Base-by-base conservation (phyloP, 2,329 filamentous ascomycete species). In the Sporothrix variecibatus region DNA sequence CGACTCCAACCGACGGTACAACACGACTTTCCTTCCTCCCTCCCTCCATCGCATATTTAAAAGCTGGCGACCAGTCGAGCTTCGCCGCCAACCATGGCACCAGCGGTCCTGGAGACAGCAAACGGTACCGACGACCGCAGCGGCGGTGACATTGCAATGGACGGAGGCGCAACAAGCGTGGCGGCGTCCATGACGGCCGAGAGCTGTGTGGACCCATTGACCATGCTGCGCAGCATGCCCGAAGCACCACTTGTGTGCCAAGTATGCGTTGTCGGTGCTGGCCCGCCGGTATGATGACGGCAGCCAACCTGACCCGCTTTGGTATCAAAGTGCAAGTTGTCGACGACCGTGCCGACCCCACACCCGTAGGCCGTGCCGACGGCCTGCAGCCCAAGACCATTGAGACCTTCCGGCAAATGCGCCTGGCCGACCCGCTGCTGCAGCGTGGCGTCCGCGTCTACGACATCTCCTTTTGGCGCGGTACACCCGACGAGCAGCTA, bases 381-480 rank as follows among this genome's bases (percentile, higher is more conserved):
- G 92, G 92, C 56, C 84, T 94, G 71, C 92, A 94, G 79, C 92
- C 92, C 62, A 94, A 94, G 82, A 92, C 91, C 0, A 93, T 94
- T 78, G 92, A 94, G 83, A 94, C 92, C 0, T 88, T 94, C 78
- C 88, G 89, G 76, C 92, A 93, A 82, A 89, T 94, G 85, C 86
- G 91, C 46, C 82, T 94, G n/a, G 90, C 89, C n/a, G 91, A 93
- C 76, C 84, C 88, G 1, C 81, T 94, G 40, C 81, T 94, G 58
- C 88, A 88, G 76, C 87, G 90, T 78, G 92, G 90, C 40, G 91
- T 91, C 69, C 89, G 88, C 64, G 89, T 94, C 62, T 93, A 92
- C 81, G 92, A 94, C 79, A 94, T 94, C 75, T 87, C 89, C 60
- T 93, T 93, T 80, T 94, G 92, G 91, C 88, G 89, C 53, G 86